Evolutionary conservation across 306 rosid genomes (phyloP).

Genomic region (Malus sylvestris): DNA sequence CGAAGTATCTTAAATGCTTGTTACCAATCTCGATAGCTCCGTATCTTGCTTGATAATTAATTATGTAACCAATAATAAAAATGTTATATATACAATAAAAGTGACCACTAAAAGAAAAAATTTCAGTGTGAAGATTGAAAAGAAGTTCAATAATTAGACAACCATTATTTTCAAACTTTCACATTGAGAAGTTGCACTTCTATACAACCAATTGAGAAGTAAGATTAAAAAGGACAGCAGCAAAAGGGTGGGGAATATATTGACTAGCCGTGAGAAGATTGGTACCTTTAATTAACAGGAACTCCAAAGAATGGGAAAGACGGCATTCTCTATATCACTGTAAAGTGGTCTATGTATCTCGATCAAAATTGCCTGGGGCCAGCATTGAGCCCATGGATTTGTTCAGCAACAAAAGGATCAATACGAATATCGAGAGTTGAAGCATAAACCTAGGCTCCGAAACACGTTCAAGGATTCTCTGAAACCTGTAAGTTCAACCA

Average conservation of each 20-base stretch:
- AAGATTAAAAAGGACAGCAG: background rate
- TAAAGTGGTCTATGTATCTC: background rate
- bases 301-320: background rate
- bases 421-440: constrained; percentile 30
- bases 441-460: constrained; percentile 29
- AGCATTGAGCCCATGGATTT: constrained; percentile 31
- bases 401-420: constrained; percentile 34
- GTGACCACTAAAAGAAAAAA: background rate
- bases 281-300: constrained; percentile 19
- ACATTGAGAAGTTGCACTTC: background rate
- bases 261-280: background rate
- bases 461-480: constrained; percentile 23
- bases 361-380: constrained; percentile 8
- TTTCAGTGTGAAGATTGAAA: background rate
- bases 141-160: background rate
- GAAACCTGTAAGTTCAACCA: constrained; percentile 79
- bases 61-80: background rate
- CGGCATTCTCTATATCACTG: background rate
- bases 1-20: background rate
- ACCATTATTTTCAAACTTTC: background rate
- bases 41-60: background rate
- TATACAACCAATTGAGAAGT: background rate
- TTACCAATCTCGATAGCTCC: background rate
- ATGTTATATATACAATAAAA: background rate
- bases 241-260: background rate